Percentiles rank a stretch among this genome's conserved stretches.
These are phyloP conservation scores for Iris pallida DNA, from an alignment of 116 monocot genomes.

Conservation along the genomic window DNA sequence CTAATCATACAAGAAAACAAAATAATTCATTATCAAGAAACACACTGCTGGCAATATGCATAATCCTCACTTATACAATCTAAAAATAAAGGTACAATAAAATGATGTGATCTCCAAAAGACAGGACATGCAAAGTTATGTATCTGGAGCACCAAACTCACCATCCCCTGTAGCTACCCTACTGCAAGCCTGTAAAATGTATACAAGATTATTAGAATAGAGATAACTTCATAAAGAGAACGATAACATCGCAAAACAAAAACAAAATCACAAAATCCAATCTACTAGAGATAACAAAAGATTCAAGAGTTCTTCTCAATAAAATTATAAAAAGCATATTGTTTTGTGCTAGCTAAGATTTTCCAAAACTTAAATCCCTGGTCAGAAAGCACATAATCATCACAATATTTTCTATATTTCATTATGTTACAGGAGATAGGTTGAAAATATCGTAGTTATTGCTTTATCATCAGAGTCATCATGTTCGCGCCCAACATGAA, in stretches of 20 bases:
- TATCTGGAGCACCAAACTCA: constrained; percentile 57
- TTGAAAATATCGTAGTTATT: too few relatives aligned
- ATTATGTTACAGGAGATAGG: too few relatives aligned
- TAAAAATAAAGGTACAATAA: background rate
- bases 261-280: background rate
- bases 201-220: background rate
- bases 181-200: constrained; percentile 56
- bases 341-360: too few relatives aligned
- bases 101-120: background rate
- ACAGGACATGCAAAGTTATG: background rate
- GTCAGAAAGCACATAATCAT: too few relatives aligned
- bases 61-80: background rate
- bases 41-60: background rate
- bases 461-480: too few relatives aligned
- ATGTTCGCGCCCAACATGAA: too few relatives aligned
- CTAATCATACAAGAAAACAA: too few relatives aligned
- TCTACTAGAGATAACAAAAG: background rate
- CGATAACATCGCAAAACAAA: background rate
- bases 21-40: background rate
- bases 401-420: too few relatives aligned
- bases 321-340: background rate
- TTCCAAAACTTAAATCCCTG: too few relatives aligned
- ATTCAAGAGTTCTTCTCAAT: background rate
- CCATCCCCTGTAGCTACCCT: constrained; percentile 30
- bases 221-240: background rate